Evolutionary conservation across 768 basidiomycete species (phyloP), one percentile per base, ranked within the genome.

Genomic region (Hypholoma fasciculare): DNA sequence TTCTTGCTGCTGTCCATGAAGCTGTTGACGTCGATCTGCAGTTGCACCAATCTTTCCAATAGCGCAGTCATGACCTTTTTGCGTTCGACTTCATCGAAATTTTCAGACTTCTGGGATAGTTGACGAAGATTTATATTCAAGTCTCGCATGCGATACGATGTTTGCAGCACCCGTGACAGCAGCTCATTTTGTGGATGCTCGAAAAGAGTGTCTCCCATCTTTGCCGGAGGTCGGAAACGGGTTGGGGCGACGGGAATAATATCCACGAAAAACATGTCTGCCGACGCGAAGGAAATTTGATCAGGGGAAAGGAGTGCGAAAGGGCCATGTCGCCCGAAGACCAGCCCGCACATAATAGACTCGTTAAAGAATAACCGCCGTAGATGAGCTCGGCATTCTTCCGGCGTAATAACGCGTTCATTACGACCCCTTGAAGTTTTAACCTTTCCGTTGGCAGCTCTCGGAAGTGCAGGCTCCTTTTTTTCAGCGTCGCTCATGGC

Each of bases 1-100:
- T 98, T 98, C 77, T 98, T 98, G 69, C 86, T 91, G 67, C 92
- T 94, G 68, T 99, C 97, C 74, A 99, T 90, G 74, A 98, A 96
- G 71, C 91, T 92, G 71, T 98, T 98, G 60, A 98, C 95, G 60
- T 96, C 91, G 53, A 91, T 79, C 71, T 99, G 97, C 6, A 98
- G 83, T 69, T 96, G 92, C 51, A 97, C 84, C 47, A 99, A 73
- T 8, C 87, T 75, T 64, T 95, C 93, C 53, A 98, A 76, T 19
- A 99, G 80, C 34, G 78, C 70, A 17, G 83, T 80, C 69, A 94
- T 83, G 7, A 90, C 71, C 57, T 81, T 80, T 64, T 78, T 80
- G 42, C 84, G 78, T 16, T 77, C 64, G 11, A 68, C 69, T 38
- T 83, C 81, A 65, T 90, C 83, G 59, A 75, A 75, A 39, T 73